phyloP scores from a whole-genome alignment of 139 green algal species.

The Picochlorum costavermella region DNA sequence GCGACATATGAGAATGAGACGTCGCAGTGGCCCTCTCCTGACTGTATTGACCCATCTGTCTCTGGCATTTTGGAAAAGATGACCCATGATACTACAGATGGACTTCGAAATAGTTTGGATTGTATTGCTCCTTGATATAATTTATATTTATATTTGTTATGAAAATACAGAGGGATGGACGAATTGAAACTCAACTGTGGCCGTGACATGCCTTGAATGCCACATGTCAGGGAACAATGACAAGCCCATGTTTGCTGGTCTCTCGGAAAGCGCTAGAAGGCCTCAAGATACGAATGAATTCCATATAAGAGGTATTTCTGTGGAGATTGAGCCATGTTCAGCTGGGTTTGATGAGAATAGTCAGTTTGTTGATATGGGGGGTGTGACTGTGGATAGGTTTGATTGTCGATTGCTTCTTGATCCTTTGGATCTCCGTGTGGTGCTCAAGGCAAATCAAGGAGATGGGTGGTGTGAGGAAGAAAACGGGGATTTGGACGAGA shows the following conservation, averaged over 20 bases:
- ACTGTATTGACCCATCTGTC: constrained; percentile 9
- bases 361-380: neutral
- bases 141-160: neutral
- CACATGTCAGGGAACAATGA: no score
- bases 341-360: neutral
- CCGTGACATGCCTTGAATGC: no score
- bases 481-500: no score
- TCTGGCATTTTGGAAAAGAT: neutral
- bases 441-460: neutral
- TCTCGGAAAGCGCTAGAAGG: no score
- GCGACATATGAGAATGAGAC: constrained; percentile 15
- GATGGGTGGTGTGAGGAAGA: neutral
- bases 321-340: neutral
- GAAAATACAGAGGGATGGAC: no score
- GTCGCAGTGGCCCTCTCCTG: neutral
- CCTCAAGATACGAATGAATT: no score
- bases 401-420: constrained; percentile 8
- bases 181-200: no score
- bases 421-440: neutral
- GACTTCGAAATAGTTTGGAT: neutral
- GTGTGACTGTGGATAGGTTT: neutral
- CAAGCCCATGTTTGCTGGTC: no score
- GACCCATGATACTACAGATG: neutral
- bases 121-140: neutral
- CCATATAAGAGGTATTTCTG: no score